Evolutionary conservation across 2,329 filamentous ascomycete species (phyloP).

Genomic region (Hypoxylon sp.): DNA sequence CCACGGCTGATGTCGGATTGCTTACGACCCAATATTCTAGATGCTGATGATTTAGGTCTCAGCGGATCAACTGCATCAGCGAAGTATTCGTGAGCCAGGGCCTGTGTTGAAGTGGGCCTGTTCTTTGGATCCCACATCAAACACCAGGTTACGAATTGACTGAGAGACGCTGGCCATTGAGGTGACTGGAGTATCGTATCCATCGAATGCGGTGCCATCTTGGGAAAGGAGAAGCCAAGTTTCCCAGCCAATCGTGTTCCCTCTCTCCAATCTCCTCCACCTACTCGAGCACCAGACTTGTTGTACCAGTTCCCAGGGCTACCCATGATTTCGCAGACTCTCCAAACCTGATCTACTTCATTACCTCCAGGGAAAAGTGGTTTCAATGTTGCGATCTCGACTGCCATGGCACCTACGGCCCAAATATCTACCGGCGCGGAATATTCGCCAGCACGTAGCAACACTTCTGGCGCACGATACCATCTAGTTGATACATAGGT

Average conservation of each 20-base stretch:
- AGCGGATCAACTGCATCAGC: conserved; percentile 91
- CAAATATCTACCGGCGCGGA: conserved; percentile 98
- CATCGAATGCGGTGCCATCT: conserved; percentile 98
- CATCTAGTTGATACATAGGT: conserved; percentile 98
- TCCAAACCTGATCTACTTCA: conserved; percentile 99
- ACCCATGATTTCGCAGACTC: conserved; percentile 99
- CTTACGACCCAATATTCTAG: conserved; percentile 88
- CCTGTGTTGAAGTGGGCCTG: conserved; percentile 91
- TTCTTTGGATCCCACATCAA: conserved; percentile 98
- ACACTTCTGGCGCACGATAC: conserved; percentile 97
- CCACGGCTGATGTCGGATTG: conserved; percentile 84
- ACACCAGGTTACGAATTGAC: conserved; percentile 97
- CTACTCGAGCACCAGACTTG: conserved; percentile 87
- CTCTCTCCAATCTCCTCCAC: conserved; percentile 97
- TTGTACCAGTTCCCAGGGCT: conserved; percentile 99
- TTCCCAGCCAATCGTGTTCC: conserved; percentile 93
- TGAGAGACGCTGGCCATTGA: conserved; percentile 90
- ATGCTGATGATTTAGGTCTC: conserved; percentile 89
- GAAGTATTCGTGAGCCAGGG: conserved; percentile 97
- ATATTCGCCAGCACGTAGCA: conserved; percentile 94
- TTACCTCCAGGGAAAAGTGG: conserved; percentile 97
- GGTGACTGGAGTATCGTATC: conserved; percentile 92
- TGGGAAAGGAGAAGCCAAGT: conserved; percentile 97
- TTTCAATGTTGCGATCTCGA: conserved; percentile 96
- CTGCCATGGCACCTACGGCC: conserved; percentile 98